Percentiles rank a stretch among this genome's conserved stretches.
Evolutionary conservation across 176 grass and related monocot genomes (phyloP).

Genomic region (Rhipidocladum racemiflorum): DNA sequence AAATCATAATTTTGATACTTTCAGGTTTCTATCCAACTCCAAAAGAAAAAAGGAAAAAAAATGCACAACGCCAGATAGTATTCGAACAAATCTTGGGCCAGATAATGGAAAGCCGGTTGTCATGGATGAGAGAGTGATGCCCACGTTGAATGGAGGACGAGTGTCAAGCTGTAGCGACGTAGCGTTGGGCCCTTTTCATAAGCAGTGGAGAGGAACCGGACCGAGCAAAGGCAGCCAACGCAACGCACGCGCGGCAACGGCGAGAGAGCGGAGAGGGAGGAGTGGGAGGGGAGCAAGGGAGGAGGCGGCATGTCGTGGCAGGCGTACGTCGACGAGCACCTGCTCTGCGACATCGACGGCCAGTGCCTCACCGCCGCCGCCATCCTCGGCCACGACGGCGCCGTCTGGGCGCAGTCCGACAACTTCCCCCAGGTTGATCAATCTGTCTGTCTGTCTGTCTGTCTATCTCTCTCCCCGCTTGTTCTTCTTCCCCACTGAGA

Average conservation of each 20-base stretch:
- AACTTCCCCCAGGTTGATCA: slow-evolving; percentile 29
- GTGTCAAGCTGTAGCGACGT: background rate
- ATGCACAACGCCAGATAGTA: background rate
- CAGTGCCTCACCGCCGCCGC: slow-evolving; percentile 48
- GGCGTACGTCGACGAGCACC: slow-evolving; percentile 55
- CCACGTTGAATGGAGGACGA: background rate
- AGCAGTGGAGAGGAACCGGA: background rate
- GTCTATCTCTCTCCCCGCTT: background rate
- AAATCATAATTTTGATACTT: too few relatives aligned
- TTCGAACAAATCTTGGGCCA: background rate
- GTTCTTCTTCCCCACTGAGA: background rate
- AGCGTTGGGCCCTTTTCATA: background rate
- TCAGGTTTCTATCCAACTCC: too few relatives aligned
- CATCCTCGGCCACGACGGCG: slow-evolving; percentile 49
- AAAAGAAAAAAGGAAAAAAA: too few relatives aligned
- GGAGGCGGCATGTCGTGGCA: slow-evolving; percentile 46
- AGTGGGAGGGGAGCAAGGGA: background rate
- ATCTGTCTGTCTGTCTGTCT: background rate
- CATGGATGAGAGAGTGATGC: background rate
- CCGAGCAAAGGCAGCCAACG: background rate
- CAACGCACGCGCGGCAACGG: background rate
- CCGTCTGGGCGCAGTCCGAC: slow-evolving; percentile 44
- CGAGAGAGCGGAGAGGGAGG: background rate
- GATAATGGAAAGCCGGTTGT: background rate
- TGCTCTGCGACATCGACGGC: slow-evolving; percentile 52